These are phyloP conservation scores for Chalciporus pseudorubinellus DNA, from an alignment of 768 basidiomycete genomes.

Conservation along the genomic window DNA sequence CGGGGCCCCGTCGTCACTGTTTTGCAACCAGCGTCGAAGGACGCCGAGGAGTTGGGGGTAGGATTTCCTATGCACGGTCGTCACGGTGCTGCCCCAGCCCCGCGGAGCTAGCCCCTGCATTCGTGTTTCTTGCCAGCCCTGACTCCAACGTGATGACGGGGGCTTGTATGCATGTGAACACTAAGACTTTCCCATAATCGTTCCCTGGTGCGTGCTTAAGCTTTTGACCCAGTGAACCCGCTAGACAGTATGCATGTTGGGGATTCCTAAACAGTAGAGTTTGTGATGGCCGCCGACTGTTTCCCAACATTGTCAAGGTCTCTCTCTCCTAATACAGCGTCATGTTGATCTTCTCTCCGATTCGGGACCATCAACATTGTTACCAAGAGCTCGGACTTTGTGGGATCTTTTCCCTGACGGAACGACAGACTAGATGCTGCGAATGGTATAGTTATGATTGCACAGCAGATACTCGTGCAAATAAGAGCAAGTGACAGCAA, in stretches of 20 bases:
- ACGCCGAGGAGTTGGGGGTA: conserved; percentile 48
- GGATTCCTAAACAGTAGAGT: conserved; percentile 13
- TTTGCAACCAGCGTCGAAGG: conserved; percentile 55
- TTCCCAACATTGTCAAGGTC: not conserved
- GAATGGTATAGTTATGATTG: not conserved
- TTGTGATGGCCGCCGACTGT: not conserved
- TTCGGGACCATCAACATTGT: conserved; percentile 8
- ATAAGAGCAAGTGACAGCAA: not conserved
- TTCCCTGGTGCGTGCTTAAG: not conserved
- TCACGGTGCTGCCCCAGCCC: conserved; percentile 47
- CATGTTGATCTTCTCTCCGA: conserved; percentile 4
- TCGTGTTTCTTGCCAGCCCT: conserved; percentile 52
- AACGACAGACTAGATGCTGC: too few relatives aligned
- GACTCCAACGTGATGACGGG: too few relatives aligned
- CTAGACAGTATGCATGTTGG: conserved; percentile 8
- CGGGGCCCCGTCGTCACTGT: too few relatives aligned
- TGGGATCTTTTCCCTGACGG: too few relatives aligned
- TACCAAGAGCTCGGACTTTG: not conserved
- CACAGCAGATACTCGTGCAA: not conserved
- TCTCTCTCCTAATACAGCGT: not conserved
- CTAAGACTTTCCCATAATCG: not conserved
- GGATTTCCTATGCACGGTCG: too few relatives aligned
- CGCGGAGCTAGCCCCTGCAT: conserved; percentile 51
- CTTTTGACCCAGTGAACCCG: conserved; percentile 2
- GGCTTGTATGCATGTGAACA: conserved; percentile 38